Evolutionary conservation across 2,329 filamentous ascomycete species (phyloP).

Genomic region (Monosporascus sp.): DNA sequence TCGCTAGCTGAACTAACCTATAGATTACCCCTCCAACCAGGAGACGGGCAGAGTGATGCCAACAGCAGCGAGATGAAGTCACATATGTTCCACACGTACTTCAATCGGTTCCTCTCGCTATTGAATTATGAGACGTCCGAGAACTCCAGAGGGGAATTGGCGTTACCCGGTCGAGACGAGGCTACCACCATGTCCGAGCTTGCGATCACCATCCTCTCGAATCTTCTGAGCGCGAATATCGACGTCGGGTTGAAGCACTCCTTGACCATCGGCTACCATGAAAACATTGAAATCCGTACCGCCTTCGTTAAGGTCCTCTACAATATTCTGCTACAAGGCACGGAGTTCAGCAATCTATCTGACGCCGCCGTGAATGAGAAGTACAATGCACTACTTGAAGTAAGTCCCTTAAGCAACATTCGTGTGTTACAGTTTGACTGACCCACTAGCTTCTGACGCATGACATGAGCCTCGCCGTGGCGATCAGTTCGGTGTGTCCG

Average conservation of each 20-base stretch:
- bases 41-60: constrained; percentile 60
- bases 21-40: constrained; percentile 60
- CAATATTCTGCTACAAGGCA: constrained; percentile 66
- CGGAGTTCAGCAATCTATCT: constrained; percentile 64
- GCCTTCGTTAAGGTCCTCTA: constrained; percentile 66
- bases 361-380: constrained; percentile 64
- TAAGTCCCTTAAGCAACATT: constrained; percentile 21
- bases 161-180: constrained; percentile 46
- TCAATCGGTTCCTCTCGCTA: constrained; percentile 63
- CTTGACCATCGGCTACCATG: constrained; percentile 64
- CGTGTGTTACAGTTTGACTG: constrained; percentile 4
- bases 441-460: constrained; percentile 49
- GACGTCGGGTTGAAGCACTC: constrained; percentile 68
- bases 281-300: constrained; percentile 63
- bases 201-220: constrained; percentile 63
- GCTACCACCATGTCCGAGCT: constrained; percentile 53
- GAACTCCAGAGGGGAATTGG: constrained; percentile 35
- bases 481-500: constrained; percentile 61
- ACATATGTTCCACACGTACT: constrained; percentile 67
- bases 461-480: constrained; percentile 57
- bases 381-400: constrained; percentile 60
- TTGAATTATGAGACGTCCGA: constrained; percentile 53
- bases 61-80: constrained; percentile 64
- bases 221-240: constrained; percentile 65
- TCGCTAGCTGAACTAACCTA: constrained; percentile 63